Percentiles rank a stretch among this genome's conserved stretches.
Conservation (phyloP, 345 rosid species). For the Euphorbia tirucalli region DNA sequence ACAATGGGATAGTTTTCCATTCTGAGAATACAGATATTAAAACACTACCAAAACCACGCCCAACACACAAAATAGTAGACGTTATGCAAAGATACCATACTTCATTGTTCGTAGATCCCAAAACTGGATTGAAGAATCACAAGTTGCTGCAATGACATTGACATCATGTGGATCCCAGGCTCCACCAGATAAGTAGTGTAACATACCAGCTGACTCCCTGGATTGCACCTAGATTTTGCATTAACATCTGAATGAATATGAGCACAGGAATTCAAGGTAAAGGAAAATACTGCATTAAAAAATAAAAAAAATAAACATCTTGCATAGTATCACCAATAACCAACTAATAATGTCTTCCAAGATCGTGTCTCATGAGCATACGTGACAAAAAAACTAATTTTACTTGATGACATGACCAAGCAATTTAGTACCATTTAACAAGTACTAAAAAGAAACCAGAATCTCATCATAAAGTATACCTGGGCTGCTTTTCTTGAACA, state of each 20-base stretch:
- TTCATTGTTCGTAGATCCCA: constrained; percentile 85
- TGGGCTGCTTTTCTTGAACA: constrained; percentile 69
- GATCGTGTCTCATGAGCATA: neutral
- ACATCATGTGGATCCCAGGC: constrained; percentile 93
- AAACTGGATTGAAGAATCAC: constrained; percentile 85
- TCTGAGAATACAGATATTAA: neutral
- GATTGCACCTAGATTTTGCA: constrained; percentile 58
- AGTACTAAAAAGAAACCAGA: neutral
- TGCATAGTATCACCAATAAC: neutral
- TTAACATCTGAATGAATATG: constrained; percentile 28
- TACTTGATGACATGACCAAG: neutral
- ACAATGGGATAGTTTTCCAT: neutral
- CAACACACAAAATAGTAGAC: neutral
- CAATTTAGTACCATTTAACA: neutral
- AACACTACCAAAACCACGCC: neutral
- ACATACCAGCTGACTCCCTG: constrained; percentile 77
- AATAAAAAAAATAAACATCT: neutral
- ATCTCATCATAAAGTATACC: constrained; percentile 32
- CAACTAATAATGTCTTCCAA: neutral
- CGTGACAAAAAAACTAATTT: neutral
- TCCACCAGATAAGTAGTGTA: constrained; percentile 80
- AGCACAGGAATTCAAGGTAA: constrained; percentile 23
- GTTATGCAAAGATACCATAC: constrained; percentile 37
- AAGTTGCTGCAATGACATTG: constrained; percentile 70
- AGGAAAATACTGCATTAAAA: neutral